phyloP scores from a whole-genome alignment of 352 stramenopile species.

The Globisporangium okanoganense region DNA sequence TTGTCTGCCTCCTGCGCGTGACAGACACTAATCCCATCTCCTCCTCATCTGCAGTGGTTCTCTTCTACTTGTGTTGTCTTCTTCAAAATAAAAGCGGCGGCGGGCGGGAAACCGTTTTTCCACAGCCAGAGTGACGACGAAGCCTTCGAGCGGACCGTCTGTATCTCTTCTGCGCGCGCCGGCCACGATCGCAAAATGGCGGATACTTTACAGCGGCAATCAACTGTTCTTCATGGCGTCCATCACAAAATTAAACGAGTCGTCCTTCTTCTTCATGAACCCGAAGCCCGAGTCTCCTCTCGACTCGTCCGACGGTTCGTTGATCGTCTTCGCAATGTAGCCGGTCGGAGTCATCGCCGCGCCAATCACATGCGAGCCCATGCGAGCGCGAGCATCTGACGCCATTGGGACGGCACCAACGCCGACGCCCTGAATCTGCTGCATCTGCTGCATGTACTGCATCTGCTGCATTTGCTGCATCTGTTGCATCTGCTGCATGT shows the following conservation, averaged over 20 bases:
- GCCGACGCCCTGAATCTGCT: conserved; percentile 51
- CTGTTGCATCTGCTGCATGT: conserved; percentile 38
- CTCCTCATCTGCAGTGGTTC: not conserved
- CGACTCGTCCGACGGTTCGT: conserved; percentile 62
- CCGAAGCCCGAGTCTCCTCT: conserved; percentile 67
- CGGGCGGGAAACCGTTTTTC: not conserved
- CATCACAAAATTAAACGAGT: conserved; percentile 89
- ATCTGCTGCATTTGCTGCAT: conserved; percentile 54
- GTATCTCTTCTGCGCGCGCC: not conserved
- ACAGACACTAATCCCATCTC: not conserved
- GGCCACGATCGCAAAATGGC: conserved; percentile 13
- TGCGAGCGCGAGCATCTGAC: conserved; percentile 17
- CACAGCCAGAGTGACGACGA: not conserved
- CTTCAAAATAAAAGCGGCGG: conserved; percentile 1
- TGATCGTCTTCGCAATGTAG: conserved; percentile 88
- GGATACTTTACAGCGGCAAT: conserved; percentile 56
- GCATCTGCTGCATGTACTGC: conserved; percentile 76
- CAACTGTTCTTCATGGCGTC: conserved; percentile 88
- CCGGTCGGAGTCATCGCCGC: conserved; percentile 79
- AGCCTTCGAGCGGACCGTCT: conserved; percentile 2
- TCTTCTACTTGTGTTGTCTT: conserved; percentile 2
- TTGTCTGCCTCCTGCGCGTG: not conserved
- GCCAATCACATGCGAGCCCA: conserved; percentile 75
- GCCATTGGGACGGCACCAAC: conserved; percentile 24
- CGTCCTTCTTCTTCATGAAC: conserved; percentile 87